A percentile compares a stretch with the other conserved stretches of the same genome.
Evolutionary conservation across 1,284 basidiomycete genomes (phyloP).

Genomic region (Laetiporus sulphureus): DNA sequence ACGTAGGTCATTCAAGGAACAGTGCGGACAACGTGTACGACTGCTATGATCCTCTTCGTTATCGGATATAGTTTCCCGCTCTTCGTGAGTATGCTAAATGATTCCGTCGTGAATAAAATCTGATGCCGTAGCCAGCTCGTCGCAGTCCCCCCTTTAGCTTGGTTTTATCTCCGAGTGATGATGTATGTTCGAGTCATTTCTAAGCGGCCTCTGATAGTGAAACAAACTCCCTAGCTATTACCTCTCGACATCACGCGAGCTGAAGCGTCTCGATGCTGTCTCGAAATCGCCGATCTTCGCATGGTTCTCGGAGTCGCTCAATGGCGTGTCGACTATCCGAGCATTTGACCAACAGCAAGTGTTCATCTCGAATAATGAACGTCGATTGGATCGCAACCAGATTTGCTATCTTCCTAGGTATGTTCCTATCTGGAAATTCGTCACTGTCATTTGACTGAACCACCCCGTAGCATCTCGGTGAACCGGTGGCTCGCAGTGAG

Average conservation of each 20-base stretch:
- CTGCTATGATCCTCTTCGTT: conserved; percentile 74
- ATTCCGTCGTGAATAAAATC: background rate
- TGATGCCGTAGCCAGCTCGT: conserved; percentile 35
- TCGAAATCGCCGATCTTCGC: conserved; percentile 89
- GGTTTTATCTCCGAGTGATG: conserved; percentile 76
- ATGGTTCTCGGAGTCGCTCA: conserved; percentile 84
- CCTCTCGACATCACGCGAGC: conserved; percentile 83
- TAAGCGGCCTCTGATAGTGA: background rate
- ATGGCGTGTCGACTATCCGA: conserved; percentile 82
- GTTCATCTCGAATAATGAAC: conserved; percentile 77
- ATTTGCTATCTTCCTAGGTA: conserved; percentile 61
- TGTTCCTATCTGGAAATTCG: background rate
- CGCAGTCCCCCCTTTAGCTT: conserved; percentile 66
- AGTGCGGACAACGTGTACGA: conserved; percentile 52
- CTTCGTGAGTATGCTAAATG: conserved; percentile 37
- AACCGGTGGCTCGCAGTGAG: conserved; percentile 80
- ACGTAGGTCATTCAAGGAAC: conserved; percentile 58
- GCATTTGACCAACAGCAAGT: conserved; percentile 69
- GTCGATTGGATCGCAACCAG: conserved; percentile 79
- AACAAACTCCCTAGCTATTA: conserved; percentile 81
- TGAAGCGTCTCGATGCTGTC: conserved; percentile 89
- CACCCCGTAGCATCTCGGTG: conserved; percentile 46
- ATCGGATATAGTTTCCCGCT: conserved; percentile 78
- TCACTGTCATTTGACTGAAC: background rate
- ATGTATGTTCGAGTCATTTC: conserved; percentile 37